phyloP scores from a whole-genome alignment of 305 asterid genomes.

The Rubia balearica region DNA sequence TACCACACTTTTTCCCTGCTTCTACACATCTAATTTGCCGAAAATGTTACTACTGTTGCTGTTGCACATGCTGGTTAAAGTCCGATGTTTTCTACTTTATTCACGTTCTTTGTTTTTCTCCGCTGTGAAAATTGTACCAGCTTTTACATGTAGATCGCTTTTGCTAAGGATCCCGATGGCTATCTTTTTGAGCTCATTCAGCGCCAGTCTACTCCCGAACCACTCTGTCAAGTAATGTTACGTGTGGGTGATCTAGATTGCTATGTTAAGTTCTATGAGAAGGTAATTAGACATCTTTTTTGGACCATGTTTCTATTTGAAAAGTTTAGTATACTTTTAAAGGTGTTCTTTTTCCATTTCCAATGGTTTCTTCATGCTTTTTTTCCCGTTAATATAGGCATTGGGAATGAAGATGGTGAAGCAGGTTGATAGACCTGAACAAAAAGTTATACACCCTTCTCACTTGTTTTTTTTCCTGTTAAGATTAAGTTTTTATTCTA shows the following conservation, averaged over 20 bases:
- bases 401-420: constrained; percentile 73
- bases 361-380: background rate
- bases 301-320: too few relatives aligned
- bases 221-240: too few relatives aligned
- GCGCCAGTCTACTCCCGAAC: constrained; percentile 75
- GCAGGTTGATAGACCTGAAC: constrained; percentile 80
- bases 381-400: constrained; percentile 42
- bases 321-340: too few relatives aligned
- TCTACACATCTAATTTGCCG: too few relatives aligned
- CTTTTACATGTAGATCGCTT: too few relatives aligned
- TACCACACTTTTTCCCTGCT: too few relatives aligned
- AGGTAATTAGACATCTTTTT: constrained; percentile 37
- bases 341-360: background rate
- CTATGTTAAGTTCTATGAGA: constrained; percentile 82
- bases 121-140: too few relatives aligned
- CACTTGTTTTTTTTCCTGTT: constrained; percentile 7
- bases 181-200: constrained; percentile 82
- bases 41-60: too few relatives aligned
- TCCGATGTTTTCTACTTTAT: too few relatives aligned
- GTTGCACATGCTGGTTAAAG: too few relatives aligned
- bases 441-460: constrained; percentile 43
- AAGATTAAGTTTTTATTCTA: background rate
- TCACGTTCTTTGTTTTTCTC: too few relatives aligned
- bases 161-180: constrained; percentile 97
- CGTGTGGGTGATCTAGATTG: constrained; percentile 96